Percentiles rank a stretch among this genome's conserved stretches.
Evolutionary conservation across 805 yeast genomes (phyloP).

Genomic region (Saccharomyces eubayanus): DNA sequence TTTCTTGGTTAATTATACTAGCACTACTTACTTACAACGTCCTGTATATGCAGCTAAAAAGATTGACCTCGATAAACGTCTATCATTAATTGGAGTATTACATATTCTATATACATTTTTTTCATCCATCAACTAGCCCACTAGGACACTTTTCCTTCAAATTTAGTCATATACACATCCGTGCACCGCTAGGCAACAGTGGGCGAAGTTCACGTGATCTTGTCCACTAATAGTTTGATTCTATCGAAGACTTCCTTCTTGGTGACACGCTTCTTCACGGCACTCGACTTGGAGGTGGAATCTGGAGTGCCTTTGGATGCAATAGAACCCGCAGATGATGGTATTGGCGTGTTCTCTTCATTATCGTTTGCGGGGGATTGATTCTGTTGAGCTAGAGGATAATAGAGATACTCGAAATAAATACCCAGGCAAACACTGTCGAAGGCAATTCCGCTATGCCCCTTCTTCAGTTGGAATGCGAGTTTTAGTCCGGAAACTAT

Average conservation of each 20-base stretch:
- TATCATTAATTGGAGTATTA: neutral
- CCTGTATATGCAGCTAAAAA: neutral
- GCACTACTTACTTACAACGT: neutral
- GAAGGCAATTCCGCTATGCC: slow-evolving; percentile 27
- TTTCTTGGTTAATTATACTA: neutral
- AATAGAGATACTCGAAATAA: slow-evolving; percentile 25
- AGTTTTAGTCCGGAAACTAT: slow-evolving; percentile 18
- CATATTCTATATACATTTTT: neutral
- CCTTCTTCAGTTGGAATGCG: slow-evolving; percentile 26
- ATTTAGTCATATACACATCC: neutral
- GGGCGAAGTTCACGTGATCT: slow-evolving; percentile 12
- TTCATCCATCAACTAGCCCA: neutral
- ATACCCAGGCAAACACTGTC: slow-evolving; percentile 27
- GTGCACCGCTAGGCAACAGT: neutral
- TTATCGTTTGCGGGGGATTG: neutral
- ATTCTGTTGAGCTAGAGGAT: slow-evolving; percentile 12
- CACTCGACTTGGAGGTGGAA: slow-evolving; percentile 5
- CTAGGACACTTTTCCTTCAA: neutral
- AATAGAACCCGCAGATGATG: neutral
- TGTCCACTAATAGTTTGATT: slow-evolving; percentile 21
- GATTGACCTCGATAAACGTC: neutral
- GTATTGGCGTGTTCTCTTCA: neutral
- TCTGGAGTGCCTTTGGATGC: neutral
- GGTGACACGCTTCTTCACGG: slow-evolving; percentile 25
- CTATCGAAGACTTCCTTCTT: slow-evolving; percentile 30